These are phyloP conservation scores for Diutina scorzettiae DNA, from an alignment of 1,139 yeast genomes.

Conservation along the genomic window DNA sequence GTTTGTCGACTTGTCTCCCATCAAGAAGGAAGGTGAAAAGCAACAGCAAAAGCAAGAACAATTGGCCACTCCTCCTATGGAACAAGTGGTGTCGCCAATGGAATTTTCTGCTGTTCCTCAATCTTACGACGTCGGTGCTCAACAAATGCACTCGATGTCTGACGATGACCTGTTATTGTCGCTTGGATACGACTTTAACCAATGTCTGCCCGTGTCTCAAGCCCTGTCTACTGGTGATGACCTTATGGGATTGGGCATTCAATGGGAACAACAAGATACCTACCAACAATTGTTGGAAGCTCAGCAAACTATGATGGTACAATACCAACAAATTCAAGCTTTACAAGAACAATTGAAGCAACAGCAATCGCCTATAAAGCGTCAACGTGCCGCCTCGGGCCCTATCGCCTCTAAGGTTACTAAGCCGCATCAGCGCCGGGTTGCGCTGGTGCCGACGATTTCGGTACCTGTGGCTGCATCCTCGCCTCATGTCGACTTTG, in stretches of 20 bases:
- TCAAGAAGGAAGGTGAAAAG: constrained; percentile 15
- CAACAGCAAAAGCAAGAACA: not conserved
- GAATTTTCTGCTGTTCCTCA: not conserved
- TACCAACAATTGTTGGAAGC: constrained; percentile 6
- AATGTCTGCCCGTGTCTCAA: constrained; percentile 1
- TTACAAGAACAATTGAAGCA: constrained; percentile 4
- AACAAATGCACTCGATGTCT: not conserved
- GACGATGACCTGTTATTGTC: constrained; percentile 3
- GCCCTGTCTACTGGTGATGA: not conserved
- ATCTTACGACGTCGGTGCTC: not conserved
- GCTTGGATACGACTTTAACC: constrained; percentile 3
- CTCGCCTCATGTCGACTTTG: not conserved
- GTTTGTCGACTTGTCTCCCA: constrained; percentile 43
- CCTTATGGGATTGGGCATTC: constrained; percentile 3
- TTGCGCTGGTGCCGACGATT: constrained; percentile 2
- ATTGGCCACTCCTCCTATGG: not conserved
- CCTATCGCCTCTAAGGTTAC: not conserved
- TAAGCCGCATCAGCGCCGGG: not conserved
- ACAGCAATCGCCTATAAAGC: not conserved
- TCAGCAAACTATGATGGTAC: constrained; percentile 4
- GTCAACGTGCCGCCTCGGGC: not conserved
- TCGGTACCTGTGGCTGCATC: no score
- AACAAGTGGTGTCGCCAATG: not conserved
- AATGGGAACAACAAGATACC: constrained; percentile 5
- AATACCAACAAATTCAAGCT: constrained; percentile 4